Base-by-base conservation (phyloP, 441 rosid species). In the Adansonia gregorii region DNA sequence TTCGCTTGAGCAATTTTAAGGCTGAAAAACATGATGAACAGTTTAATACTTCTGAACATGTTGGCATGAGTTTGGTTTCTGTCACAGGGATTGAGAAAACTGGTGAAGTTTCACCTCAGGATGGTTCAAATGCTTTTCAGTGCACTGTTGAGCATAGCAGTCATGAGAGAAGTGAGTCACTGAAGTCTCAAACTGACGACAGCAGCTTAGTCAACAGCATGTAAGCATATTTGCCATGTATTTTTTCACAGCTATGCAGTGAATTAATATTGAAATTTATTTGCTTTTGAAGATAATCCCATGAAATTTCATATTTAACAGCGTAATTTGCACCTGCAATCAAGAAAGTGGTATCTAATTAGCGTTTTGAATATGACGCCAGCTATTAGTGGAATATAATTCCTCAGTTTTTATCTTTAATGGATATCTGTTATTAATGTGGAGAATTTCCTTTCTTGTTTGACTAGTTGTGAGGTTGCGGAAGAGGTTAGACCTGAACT, bases 191-290 rank as follows among this genome's bases (percentile, higher is more conserved):
- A 64, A 79, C 73, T 66, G 88, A 69, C 75, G 85, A 80, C 51
- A 80, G 54, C 82, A 65, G 79, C 82, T 87, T 78, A 75, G 80
- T 68, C 49, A 67, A 81, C 75, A 43, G 77, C 81, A 72, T 77
- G 97, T 92, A 86, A 85, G 93, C 83, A 66, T 55, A 12, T 52
- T 45, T 58, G 8, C 58, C 75, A n/a, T 74, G 27, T 24, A 24
- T 24, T 0, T 24, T 24, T 24, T 24, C 27, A 24, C n/a, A 24
- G 27, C 27, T 24, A 24, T 24, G 0, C 27, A 24, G 27, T 24
- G 27, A 24, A 24, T 24, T 24, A 24, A 24, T 24, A 24, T 24
- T 24, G 27, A 24, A 24, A 24, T 24, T 24, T 24, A 24, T 24
- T 24, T 24, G 27, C 1, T 24, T 5, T 74, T 6, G 5, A 45